Evolutionary conservation across 2,329 filamentous ascomycete species (phyloP), one percentile per base, ranked within the genome.

Genomic region (Trichoderma sp.): DNA sequence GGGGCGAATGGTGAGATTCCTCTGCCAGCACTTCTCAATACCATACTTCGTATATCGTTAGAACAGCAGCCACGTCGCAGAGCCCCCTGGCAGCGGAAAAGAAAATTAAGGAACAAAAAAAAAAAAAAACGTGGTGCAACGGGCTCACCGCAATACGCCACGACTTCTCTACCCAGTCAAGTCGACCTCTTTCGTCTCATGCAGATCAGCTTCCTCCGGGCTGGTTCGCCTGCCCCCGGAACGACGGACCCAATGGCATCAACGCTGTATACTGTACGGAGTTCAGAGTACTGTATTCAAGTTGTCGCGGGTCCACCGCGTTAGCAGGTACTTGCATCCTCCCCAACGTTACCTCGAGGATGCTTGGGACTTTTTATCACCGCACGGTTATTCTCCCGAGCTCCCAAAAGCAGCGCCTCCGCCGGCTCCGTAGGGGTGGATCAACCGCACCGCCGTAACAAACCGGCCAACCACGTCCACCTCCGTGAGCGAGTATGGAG

Each of bases 401-500:
- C 35, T 48, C 64, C 64, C 64, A 13, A 67, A 67, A 59, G 64
- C 64, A 65, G 64, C 45, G 54, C 64, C 64, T 67, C 64, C 64
- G 64, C 64, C 56, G 39, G 54, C 64, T 67, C 64, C 64, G 64
- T 45, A 48, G 37, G 37, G 22, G 53, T 27, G 17, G 54, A 39
- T 48, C 63, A 52, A 65, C 56, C 17, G 54, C 32, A 58, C 64
- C 39, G 54, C 64, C 64, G 64, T 66, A 52, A 58, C 42, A 59
- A 58, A 66, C 64, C 54, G 64, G 32, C 42, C 61, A 64, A 64
- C 61, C 61, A 64, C 58, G 59, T 53, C 32, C 13, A n/a, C 9
- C 42, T 37, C 48, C 60, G 58, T 53, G 32, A 25, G 50, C 52
- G 29, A 48, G 58, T 29, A 58, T 66, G 63, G 53, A 57, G 63